Evolutionary conservation across 495 filamentous ascomycete species (phyloP).

Genomic region (Podospora comata): DNA sequence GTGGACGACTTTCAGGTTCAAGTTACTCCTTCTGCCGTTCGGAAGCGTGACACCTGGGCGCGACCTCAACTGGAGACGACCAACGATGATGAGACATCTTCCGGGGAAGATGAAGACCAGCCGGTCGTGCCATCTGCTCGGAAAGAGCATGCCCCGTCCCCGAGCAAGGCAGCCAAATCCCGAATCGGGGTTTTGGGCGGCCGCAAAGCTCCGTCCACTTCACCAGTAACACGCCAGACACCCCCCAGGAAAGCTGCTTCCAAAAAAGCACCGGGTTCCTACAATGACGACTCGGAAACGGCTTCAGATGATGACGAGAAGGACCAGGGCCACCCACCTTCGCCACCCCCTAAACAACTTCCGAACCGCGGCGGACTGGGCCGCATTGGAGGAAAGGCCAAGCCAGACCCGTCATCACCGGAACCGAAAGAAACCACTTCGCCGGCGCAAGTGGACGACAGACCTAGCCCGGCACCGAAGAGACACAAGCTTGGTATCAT

Average conservation of each 20-base stretch:
- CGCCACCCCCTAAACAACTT: conserved; percentile 24
- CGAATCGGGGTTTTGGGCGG: conserved; percentile 33
- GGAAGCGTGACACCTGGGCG: conserved; percentile 14
- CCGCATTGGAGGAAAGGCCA: conserved; percentile 41
- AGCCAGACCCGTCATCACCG: conserved; percentile 7
- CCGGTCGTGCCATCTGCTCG: conserved; percentile 13
- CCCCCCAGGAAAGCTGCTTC: conserved; percentile 11
- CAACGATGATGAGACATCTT: conserved; percentile 37
- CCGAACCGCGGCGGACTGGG: conserved; percentile 36
- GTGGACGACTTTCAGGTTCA: conserved; percentile 54
- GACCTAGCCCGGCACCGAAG: conserved; percentile 16
- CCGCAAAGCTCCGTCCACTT: conserved; percentile 19
- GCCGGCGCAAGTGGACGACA: conserved; percentile 9
- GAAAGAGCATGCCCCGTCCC: conserved; percentile 3
- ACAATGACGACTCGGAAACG: conserved; percentile 35
- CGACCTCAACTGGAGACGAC: conserved; percentile 6
- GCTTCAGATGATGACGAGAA: conserved; percentile 39
- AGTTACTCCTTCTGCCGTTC: conserved; percentile 39
- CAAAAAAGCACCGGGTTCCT: neutral
- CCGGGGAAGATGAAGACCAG: conserved; percentile 32
- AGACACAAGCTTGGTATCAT: conserved; percentile 38
- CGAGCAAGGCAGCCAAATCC: conserved; percentile 9
- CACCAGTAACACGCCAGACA: conserved; percentile 18
- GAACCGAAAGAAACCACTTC: conserved; percentile 22
- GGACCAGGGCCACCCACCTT: neutral